Evolutionary conservation across 2,329 filamentous ascomycete genomes (phyloP).

Genomic region (Mollisia scopiformis): DNA sequence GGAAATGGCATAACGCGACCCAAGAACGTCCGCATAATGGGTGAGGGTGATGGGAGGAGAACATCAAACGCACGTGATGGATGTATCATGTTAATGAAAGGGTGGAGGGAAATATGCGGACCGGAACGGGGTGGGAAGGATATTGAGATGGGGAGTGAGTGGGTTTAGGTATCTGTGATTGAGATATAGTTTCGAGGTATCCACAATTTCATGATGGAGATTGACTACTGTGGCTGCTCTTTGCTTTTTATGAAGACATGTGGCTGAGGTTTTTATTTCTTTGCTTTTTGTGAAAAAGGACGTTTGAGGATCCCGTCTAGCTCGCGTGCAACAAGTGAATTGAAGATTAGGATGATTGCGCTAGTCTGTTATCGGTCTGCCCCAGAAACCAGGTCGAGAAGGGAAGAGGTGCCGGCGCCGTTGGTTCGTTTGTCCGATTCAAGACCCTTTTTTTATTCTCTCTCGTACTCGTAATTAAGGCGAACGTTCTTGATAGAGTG

Average conservation of each 20-base stretch:
- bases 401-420: not conserved
- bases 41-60: no score
- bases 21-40: not conserved
- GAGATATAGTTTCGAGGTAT: not conserved
- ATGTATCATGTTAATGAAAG: not conserved
- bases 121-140: no score
- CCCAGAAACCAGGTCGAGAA: not conserved
- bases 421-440: not conserved
- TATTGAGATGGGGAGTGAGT: no score
- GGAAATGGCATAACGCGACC: not conserved
- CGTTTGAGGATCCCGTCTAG: not conserved
- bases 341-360: not conserved
- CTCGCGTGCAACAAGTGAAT: not conserved
- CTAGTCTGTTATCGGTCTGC: not conserved
- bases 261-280: not conserved
- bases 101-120: not conserved
- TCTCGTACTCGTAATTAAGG: no score
- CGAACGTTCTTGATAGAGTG: no score
- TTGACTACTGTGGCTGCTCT: not conserved
- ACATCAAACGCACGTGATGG: not conserved
- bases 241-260: not conserved
- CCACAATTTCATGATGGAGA: not conserved
- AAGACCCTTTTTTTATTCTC: not conserved
- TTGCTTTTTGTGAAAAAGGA: not conserved
- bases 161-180: not conserved